These are phyloP conservation scores for Hirsutella rhossiliensis DNA, from an alignment of 2,329 filamentous ascomycete genomes.

Conservation along the genomic window DNA sequence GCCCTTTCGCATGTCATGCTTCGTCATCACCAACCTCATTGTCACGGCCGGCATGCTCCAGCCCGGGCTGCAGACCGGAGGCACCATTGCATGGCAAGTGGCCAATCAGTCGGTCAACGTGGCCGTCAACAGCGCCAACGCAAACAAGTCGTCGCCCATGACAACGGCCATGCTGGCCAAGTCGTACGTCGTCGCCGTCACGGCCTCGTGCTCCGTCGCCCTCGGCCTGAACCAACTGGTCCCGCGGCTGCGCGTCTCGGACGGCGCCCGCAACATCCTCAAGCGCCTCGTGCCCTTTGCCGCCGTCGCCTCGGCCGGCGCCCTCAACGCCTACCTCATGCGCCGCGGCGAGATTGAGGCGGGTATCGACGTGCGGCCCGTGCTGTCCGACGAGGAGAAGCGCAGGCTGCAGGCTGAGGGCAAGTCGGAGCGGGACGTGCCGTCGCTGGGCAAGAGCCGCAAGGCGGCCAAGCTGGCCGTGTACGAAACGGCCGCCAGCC, in stretches of 20 bases:
- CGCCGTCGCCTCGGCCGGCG: constrained; percentile 82
- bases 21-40: constrained; percentile 83
- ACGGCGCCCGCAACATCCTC: constrained; percentile 64
- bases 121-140: constrained; percentile 93
- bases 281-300: constrained; percentile 90
- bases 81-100: constrained; percentile 88
- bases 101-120: constrained; percentile 97
- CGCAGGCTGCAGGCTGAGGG: constrained; percentile 41
- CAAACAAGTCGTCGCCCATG: constrained; percentile 91
- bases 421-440: constrained; percentile 50
- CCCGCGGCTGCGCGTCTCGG: constrained; percentile 69
- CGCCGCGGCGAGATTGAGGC: constrained; percentile 86
- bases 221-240: constrained; percentile 85
- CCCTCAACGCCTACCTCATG: constrained; percentile 95
- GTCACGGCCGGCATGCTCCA: constrained; percentile 97
- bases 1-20: constrained; percentile 95
- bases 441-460: constrained; percentile 73
- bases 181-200: constrained; percentile 85
- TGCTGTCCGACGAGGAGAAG: constrained; percentile 60
- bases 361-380: constrained; percentile 87
- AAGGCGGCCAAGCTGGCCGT: constrained; percentile 84
- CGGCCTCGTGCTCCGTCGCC: constrained; percentile 86
- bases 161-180: constrained; percentile 69
- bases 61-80: constrained; percentile 67
- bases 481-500: constrained; percentile 79